These are phyloP conservation scores for Tremellales sp. DNA, from an alignment of 1,284 basidiomycete genomes.

Conservation along the genomic window DNA sequence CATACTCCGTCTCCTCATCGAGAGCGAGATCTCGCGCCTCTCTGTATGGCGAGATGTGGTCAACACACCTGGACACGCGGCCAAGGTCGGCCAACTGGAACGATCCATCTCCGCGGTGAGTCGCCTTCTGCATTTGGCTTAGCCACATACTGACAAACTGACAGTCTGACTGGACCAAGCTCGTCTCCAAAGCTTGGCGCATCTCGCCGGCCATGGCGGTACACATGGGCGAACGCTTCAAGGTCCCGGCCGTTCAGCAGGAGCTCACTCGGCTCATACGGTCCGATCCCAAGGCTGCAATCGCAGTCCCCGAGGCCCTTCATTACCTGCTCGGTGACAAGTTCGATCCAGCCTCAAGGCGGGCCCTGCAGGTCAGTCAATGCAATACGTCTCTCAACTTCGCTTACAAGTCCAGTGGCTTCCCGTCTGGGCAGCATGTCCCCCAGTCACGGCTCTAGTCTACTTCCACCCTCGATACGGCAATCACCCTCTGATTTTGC, in stretches of 20 bases:
- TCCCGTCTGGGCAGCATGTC: constrained; percentile 80
- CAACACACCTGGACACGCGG: constrained; percentile 61
- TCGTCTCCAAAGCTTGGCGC: constrained; percentile 75
- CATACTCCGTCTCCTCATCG: constrained; percentile 74
- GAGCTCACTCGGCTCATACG: constrained; percentile 75
- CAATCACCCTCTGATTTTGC: constrained; percentile 79
- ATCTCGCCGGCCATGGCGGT: constrained; percentile 78
- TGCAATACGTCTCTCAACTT: neutral
- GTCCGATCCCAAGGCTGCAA: constrained; percentile 64
- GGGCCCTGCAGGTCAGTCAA: constrained; percentile 66
- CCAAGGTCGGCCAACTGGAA: constrained; percentile 46
- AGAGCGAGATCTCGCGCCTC: constrained; percentile 83
- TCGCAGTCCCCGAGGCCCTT: constrained; percentile 75
- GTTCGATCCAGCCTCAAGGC: constrained; percentile 56
- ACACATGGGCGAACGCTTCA: constrained; percentile 82
- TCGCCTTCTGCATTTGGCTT: neutral
- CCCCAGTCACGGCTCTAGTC: constrained; percentile 78
- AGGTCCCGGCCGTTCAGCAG: constrained; percentile 57
- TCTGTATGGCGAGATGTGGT: constrained; percentile 88
- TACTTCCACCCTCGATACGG: constrained; percentile 82
- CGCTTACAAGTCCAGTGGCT: constrained; percentile 59
- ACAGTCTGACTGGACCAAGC: constrained; percentile 64
- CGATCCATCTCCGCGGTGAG: constrained; percentile 60
- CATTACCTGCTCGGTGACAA: constrained; percentile 72
- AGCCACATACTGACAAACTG: neutral